Evolutionary conservation across 192 early-diverging fungal genomes (phyloP), one percentile per base, ranked within the genome.

Genomic region (Umbelopsis ramanniana): DNA sequence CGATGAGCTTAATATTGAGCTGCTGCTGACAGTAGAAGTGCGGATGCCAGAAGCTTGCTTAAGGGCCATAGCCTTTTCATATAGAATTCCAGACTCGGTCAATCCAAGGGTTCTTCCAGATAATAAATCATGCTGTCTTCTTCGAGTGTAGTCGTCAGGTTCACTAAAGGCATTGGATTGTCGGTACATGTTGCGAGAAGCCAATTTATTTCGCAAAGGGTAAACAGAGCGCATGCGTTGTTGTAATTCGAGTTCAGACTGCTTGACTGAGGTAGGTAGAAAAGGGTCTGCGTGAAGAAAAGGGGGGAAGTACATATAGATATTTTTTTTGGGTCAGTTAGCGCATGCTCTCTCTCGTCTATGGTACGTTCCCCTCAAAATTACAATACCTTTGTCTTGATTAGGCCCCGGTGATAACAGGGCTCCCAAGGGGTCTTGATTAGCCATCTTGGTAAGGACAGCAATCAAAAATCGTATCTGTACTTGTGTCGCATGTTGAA

Each of bases 401-500:
- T 76, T 76, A 26, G 84, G 82, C 15, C 33, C 57, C 15, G 84
- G 80, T 23, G 82, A 75, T 9, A 88, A 68, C 29, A 85, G 82
- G 23, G 86, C 82, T 11, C 78, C 80, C 26, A 88, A 79, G 11
- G 92, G 89, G 67, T 98, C 95, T 69, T 90, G 87, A 77, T 92
- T 88, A 29, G 93, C 91, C 92, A 96, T 91, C 74, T 96, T 93
- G 81, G 95, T 93, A 71, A 98, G 79, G 2, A 97, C 94, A 6
- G 94, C 94, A 67, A 96, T 95, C 54, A 98, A 93, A 75, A 98
- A 98, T 33, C 96, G 89, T 70, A 96, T 90, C 83, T 98, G 97
- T 63, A 98, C 90, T 67, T 89, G 93, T 19, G 92, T 93, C 11
- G 93, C 89, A 81, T 94, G 90, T 80, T 97, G 95, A 66, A 98